These are phyloP conservation scores for Yamadazyma oceani DNA, from an alignment of 1,139 yeast species.

Conservation along the genomic window DNA sequence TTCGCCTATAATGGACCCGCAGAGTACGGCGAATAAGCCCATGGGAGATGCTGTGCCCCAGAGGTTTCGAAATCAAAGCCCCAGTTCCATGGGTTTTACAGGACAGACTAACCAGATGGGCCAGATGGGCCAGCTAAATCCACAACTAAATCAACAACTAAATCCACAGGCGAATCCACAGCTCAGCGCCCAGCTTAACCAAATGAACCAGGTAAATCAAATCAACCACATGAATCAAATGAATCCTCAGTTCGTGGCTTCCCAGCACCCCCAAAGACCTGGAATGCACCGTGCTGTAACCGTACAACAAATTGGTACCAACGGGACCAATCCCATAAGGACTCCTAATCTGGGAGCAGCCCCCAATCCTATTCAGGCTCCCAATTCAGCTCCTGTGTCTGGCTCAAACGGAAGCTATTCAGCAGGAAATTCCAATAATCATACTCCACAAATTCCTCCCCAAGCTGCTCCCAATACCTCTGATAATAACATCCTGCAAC, in stretches of 20 bases:
- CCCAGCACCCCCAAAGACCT: too few species aligned
- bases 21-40: too few species aligned
- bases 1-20: too few species aligned
- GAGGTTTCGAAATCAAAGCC: too few species aligned
- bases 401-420: conserved; percentile 17
- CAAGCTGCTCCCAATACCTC: conserved; percentile 27
- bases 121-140: background rate
- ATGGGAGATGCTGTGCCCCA: too few species aligned
- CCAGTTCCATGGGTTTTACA: too few species aligned
- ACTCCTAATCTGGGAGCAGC: conserved; percentile 10
- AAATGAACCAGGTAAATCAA: background rate
- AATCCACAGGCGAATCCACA: conserved; percentile 1
- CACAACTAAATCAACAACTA: background rate
- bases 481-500: too few species aligned
- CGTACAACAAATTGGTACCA: conserved; percentile 17
- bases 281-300: conserved; percentile 23
- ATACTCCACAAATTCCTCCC: conserved; percentile 30
- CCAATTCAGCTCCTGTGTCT: conserved; percentile 29
- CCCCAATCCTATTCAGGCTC: conserved; percentile 17
- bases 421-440: conserved; percentile 24
- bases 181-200: conserved; percentile 1
- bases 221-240: conserved; percentile 1
- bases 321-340: conserved; percentile 11
- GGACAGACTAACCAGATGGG: conserved; percentile 1
- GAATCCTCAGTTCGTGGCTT: conserved; percentile 8